Evolutionary conservation across 164 flowering plant genomes (phyloP).

Genomic region (Vitis vinifera): DNA sequence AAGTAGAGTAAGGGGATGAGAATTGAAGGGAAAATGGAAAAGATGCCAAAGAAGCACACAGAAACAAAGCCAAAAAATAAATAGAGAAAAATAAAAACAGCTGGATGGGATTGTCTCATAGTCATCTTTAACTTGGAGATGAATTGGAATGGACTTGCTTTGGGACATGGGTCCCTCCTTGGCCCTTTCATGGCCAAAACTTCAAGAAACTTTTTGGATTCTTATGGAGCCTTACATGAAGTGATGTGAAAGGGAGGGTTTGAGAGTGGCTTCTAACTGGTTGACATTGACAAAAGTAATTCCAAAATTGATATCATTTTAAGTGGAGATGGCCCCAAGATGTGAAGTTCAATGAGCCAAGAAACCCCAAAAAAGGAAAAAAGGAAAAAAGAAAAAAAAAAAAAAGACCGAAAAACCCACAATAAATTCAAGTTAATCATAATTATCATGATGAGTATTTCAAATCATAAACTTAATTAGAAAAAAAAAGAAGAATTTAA

Average conservation of each 20-base stretch:
- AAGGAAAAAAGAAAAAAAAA: no score
- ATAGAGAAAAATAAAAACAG: constrained; percentile 3
- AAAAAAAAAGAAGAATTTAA: no score
- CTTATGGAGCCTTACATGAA: constrained; percentile 6
- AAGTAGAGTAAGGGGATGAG: background rate
- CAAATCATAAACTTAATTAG: no score
- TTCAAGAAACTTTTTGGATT: constrained; percentile 19
- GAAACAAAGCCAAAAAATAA: no score
- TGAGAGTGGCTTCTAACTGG: background rate
- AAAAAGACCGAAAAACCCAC: no score
- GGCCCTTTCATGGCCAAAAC: constrained; percentile 11
- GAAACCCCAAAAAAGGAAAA: no score
- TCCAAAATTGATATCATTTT: no score
- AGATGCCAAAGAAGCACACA: no score
- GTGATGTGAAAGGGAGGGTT: background rate
- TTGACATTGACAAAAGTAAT: constrained; percentile 4
- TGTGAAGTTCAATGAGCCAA: no score
- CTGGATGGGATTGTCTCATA: constrained; percentile 20
- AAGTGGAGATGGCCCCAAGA: no score
- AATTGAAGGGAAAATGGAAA: background rate
- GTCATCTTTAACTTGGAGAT: background rate
- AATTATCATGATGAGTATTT: no score
- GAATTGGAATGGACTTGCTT: constrained; percentile 9
- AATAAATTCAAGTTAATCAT: no score
- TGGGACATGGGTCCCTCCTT: constrained; percentile 12